Base-by-base conservation (phyloP, 2,329 filamentous ascomycete species). In the Phaeosphaeria sp. region DNA sequence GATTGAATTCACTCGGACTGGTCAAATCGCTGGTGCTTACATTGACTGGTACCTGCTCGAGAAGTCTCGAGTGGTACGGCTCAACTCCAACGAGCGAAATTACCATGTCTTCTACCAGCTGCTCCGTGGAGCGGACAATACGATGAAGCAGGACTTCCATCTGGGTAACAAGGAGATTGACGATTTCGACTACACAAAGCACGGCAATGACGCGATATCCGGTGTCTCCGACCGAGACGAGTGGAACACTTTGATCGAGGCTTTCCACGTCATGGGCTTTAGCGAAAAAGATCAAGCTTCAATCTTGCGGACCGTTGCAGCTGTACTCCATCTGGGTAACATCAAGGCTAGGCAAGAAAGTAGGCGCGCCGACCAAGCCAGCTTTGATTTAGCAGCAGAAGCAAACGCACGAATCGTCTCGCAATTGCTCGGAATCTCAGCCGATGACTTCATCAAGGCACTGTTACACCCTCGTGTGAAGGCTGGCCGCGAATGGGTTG, bases 1-100 rank as follows among this genome's bases (percentile, higher is more conserved):
- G 50, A 99, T 99, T 72, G 93, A 97, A 74, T 97, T 99, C 78
- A 92, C 88, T 33, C 86, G 91, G 22, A 87, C 87, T 36, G 96
- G 96, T 25, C 90, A 95, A 54, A 99, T 99, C 65, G 91, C 91
- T 3, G 96, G 96, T 36, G 95, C 95, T 21, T 97, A 93, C 79
- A 98, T 99, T 65, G 93, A 99, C 76, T 99, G 95, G 95, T 99
- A 98, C 78, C 84, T 99, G 0, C 82, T 99, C 15, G 95, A 99
- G 74, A 99, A 99, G 78, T 99, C 95, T n/a, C 87, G 95, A 67
- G 95, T 99, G 7, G 94, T 99, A 20, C 89, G 89, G 43, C 87
- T 97, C 60, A 97, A 96, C 72, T 74, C 86, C 0, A 90, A 92
- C 55, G 95, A 99, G 80, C 88, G 95, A 53, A 99, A 96, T 72